Evolutionary conservation across 768 basidiomycete genomes (phyloP).

Genomic region (Suillus clintonianus): DNA sequence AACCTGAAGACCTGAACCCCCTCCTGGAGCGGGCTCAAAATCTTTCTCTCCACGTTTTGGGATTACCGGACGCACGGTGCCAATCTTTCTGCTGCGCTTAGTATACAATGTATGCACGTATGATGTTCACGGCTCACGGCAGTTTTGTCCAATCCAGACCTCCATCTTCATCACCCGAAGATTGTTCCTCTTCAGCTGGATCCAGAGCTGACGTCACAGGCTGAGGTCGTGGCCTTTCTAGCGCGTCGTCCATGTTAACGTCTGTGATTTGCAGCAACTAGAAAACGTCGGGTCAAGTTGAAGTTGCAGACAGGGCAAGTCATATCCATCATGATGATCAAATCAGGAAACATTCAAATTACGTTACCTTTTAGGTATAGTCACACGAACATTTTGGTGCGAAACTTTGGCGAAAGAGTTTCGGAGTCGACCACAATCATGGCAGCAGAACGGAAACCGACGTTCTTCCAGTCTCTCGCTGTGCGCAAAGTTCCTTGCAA

Average conservation of each 20-base stretch:
- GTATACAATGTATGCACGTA: slow-evolving; percentile 8
- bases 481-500: slow-evolving; percentile 32
- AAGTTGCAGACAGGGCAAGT: not conserved
- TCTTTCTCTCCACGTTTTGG: slow-evolving; percentile 98
- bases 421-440: slow-evolving; percentile 17
- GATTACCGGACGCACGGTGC: slow-evolving; percentile 63
- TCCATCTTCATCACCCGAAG: slow-evolving; percentile 74
- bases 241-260: slow-evolving; percentile 57
- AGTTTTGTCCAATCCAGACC: slow-evolving; percentile 84
- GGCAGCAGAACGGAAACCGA: slow-evolving; percentile 36
- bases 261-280: not conserved
- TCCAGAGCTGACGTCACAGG: slow-evolving; percentile 13
- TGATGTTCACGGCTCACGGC: slow-evolving; percentile 42
- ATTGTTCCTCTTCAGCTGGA: slow-evolving; percentile 47
- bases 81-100: slow-evolving; percentile 19
- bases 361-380: too few species aligned
- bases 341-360: not conserved
- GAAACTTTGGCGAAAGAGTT: not conserved
- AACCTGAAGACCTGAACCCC: slow-evolving; percentile 75
- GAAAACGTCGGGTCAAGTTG: not conserved
- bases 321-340: not conserved
- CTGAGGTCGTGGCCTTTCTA: slow-evolving; percentile 44
- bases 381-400: not conserved
- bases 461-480: slow-evolving; percentile 48
- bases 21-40: slow-evolving; percentile 74